Evolutionary conservation across 1,284 basidiomycete species (phyloP).

Genomic region (Microbotryomycetes sp.): DNA sequence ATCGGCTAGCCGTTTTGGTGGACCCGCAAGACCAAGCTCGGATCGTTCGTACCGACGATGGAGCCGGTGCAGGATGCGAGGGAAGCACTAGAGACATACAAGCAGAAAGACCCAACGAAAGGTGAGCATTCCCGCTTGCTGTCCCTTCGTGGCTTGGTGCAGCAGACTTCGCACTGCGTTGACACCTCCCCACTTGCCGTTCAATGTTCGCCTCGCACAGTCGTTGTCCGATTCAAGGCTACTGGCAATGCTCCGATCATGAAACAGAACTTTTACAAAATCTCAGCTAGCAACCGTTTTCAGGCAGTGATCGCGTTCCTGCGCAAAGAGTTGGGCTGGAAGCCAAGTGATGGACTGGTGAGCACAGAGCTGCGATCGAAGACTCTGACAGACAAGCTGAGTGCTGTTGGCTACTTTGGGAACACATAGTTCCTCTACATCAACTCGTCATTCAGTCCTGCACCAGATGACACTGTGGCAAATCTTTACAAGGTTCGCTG

Average conservation of each 20-base stretch:
- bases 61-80: not conserved
- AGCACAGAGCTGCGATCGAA: conserved; percentile 39
- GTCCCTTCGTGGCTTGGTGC: not conserved
- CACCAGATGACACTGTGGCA: conserved; percentile 84
- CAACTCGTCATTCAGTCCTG: conserved; percentile 92
- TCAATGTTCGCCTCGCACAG: conserved; percentile 48
- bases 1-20: no score
- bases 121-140: conserved; percentile 47
- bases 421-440: conserved; percentile 83
- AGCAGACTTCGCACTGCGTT: not conserved
- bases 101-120: conserved; percentile 74
- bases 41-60: no score
- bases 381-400: not conserved
- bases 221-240: conserved; percentile 94
- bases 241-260: conserved; percentile 98
- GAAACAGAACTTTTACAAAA: conserved; percentile 98
- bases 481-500: conserved; percentile 57
- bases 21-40: no score
- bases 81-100: conserved; percentile 67
- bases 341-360: conserved; percentile 78
- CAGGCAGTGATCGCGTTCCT: conserved; percentile 93
- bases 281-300: conserved; percentile 88
- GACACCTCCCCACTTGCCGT: not conserved
- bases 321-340: conserved; percentile 83
- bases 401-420: not conserved